phyloP scores from a whole-genome alignment of 768 basidiomycete species.

The Kwoniella bestiolae region DNA sequence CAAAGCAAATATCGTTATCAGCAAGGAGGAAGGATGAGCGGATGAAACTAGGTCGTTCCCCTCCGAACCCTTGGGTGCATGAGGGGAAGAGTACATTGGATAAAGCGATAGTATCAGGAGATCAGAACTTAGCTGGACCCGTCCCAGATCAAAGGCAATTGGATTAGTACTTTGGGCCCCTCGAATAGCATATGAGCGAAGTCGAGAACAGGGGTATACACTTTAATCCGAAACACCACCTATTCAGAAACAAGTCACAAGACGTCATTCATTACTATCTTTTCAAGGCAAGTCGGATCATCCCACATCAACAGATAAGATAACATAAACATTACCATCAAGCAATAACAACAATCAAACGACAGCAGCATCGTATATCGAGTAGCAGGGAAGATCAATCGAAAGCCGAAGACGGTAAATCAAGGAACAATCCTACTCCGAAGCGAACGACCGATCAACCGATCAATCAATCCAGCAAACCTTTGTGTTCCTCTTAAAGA shows the following conservation, averaged over 20 bases:
- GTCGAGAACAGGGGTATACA: too few species aligned
- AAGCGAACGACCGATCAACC: neutral
- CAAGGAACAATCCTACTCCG: too few species aligned
- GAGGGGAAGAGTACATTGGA: neutral
- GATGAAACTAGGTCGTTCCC: neutral
- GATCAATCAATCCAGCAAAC: too few species aligned
- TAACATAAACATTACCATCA: neutral
- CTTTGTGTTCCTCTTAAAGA: too few species aligned
- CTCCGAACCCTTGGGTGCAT: neutral
- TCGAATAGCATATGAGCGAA: too few species aligned
- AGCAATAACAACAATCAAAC: too few species aligned
- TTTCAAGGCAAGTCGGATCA: neutral
- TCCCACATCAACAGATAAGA: neutral
- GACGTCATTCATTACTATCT: too few species aligned
- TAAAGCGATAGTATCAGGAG: neutral
- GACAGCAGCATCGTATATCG: too few species aligned
- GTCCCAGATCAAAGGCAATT: too few species aligned
- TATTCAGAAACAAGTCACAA: neutral
- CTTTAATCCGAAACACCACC: neutral
- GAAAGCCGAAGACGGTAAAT: neutral
- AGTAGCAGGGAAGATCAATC: neutral
- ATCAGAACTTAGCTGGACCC: too few species aligned
- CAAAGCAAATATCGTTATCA: neutral
- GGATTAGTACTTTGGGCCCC: too few species aligned
- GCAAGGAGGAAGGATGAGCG: neutral